phyloP scores from a whole-genome alignment of 2,329 filamentous ascomycete species.

The Onygena corvina region DNA sequence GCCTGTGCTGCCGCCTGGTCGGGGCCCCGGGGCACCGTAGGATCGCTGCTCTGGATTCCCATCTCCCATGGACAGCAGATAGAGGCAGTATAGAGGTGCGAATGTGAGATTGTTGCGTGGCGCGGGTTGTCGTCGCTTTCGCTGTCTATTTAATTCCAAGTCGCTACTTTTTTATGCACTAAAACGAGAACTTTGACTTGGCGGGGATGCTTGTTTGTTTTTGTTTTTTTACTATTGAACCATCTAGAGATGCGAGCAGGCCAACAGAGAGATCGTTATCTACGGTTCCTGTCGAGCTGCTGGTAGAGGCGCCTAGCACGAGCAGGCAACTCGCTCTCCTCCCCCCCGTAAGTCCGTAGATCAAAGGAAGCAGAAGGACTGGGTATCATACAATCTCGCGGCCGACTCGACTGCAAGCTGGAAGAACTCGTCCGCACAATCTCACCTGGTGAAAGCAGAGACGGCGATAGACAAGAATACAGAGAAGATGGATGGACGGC shows the following conservation, averaged over 20 bases:
- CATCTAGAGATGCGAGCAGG: not conserved
- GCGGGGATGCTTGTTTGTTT: conserved; percentile 1
- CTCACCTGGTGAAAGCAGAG: not conserved
- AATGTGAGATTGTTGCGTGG: no score
- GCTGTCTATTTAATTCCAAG: no score
- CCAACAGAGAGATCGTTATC: no score
- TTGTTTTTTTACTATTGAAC: not conserved
- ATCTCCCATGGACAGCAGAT: conserved; percentile 7
- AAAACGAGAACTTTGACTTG: no score
- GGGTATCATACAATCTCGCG: not conserved
- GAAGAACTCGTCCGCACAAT: not conserved
- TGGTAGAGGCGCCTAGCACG: no score
- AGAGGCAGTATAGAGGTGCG: not conserved
- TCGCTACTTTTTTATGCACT: no score
- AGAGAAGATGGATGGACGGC: not conserved
- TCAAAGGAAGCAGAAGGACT: no score
- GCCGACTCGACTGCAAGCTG: not conserved
- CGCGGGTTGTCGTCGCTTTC: no score
- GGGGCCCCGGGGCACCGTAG: not conserved
- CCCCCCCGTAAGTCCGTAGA: no score
- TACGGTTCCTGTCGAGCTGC: no score
- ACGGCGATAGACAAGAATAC: not conserved
- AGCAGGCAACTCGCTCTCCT: no score
- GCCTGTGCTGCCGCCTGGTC: not conserved
- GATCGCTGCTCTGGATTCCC: conserved; percentile 1